Percentiles rank a stretch among this genome's conserved stretches.
Conservation (phyloP, 768 basidiomycete species). For the Amanita exitialis region DNA sequence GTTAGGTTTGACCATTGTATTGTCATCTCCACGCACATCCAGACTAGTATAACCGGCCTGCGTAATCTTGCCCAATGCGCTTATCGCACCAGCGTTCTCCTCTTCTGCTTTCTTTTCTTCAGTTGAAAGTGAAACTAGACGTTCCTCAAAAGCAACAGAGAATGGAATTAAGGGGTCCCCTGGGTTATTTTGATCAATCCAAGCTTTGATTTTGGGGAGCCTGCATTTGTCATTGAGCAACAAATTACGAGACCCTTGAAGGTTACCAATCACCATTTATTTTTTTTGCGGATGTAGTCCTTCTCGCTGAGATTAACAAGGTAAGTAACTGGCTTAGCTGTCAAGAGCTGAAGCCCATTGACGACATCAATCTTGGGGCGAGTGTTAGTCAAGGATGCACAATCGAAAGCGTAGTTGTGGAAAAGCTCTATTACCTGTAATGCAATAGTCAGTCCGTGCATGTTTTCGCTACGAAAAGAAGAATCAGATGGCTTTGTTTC, state of each 20-base stretch:
- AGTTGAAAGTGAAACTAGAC: slow-evolving; percentile 49
- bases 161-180: slow-evolving; percentile 96
- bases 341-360: slow-evolving; percentile 82
- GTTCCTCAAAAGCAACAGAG: slow-evolving; percentile 92
- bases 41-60: slow-evolving; percentile 86
- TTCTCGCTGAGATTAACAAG: slow-evolving; percentile 94
- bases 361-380: slow-evolving; percentile 72
- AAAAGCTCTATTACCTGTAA: slow-evolving; percentile 7
- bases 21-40: slow-evolving; percentile 39
- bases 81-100: slow-evolving; percentile 61
- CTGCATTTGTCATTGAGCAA: slow-evolving; percentile 21
- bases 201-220: slow-evolving; percentile 94
- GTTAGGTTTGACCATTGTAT: neutral
- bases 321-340: slow-evolving; percentile 96
- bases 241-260: neutral
- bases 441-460: neutral
- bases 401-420: neutral
- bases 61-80: slow-evolving; percentile 87
- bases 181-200: slow-evolving; percentile 96
- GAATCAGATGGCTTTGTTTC: slow-evolving; percentile 40
- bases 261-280: slow-evolving; percentile 66
- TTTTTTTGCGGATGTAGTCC: slow-evolving; percentile 96
- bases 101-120: slow-evolving; percentile 77
- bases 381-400: slow-evolving; percentile 11
- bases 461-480: neutral